A percentile compares a stretch with the other conserved stretches of the same genome.
Conservation (phyloP, 2,329 filamentous ascomycete genomes). For the Aspergillus brunneoviolaceus region DNA sequence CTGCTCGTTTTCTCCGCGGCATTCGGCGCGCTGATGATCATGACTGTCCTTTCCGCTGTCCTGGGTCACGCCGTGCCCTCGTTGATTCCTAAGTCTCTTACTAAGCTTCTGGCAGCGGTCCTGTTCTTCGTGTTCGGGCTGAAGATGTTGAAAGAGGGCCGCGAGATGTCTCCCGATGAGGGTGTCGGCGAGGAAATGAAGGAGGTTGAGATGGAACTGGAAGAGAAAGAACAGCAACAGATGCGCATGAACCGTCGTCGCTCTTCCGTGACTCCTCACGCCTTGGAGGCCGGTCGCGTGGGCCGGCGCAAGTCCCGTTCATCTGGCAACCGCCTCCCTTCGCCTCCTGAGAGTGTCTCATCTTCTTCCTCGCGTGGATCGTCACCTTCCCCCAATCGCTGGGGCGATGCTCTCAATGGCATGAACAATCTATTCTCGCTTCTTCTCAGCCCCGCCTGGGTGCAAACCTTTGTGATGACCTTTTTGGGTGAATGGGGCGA, state of each 20-base stretch:
- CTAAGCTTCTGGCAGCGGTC: slow-evolving; percentile 78
- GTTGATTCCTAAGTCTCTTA: slow-evolving; percentile 85
- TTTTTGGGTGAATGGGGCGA: slow-evolving; percentile 99
- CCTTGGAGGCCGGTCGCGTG: slow-evolving; percentile 75
- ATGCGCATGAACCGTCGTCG: slow-evolving; percentile 64
- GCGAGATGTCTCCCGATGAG: slow-evolving; percentile 84
- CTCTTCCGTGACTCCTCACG: slow-evolving; percentile 70
- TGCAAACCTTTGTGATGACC: slow-evolving; percentile 98
- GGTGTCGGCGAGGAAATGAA: slow-evolving; percentile 97
- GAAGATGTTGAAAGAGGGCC: slow-evolving; percentile 79
- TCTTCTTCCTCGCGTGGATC: slow-evolving; percentile 67
- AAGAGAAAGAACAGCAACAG: slow-evolving; percentile 83
- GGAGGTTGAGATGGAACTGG: slow-evolving; percentile 90
- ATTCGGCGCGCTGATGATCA: slow-evolving; percentile 84
- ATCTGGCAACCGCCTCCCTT: slow-evolving; percentile 70
- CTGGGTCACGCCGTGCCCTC: slow-evolving; percentile 90
- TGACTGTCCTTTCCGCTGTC: slow-evolving; percentile 92
- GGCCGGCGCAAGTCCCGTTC: slow-evolving; percentile 66
- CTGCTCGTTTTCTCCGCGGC: slow-evolving; percentile 92
- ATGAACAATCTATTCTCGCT: slow-evolving; percentile 84
- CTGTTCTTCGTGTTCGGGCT: slow-evolving; percentile 89
- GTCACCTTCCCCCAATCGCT: slow-evolving; percentile 49
- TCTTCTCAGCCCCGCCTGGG: slow-evolving; percentile 92
- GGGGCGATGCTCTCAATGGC: slow-evolving; percentile 56
- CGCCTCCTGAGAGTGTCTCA: slow-evolving; percentile 76